Base-by-base conservation (phyloP, 805 yeast genomes). In the Candida fluviatilis region DNA sequence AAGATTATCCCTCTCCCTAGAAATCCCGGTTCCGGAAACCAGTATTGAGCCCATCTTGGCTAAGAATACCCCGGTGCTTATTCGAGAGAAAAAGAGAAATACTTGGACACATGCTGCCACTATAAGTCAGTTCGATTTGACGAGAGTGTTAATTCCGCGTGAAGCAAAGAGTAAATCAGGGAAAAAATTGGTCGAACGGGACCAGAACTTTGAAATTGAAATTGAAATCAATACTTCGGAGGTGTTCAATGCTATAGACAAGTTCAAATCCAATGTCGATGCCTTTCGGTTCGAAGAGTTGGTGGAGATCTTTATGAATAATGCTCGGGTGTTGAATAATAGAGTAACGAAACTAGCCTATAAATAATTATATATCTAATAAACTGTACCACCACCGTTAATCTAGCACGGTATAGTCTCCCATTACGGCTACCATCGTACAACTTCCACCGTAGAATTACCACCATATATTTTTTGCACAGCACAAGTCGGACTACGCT, bases 31-130 rank as follows among this genome's bases (percentile, higher is more conserved):
- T 17, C 72, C 75, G 24, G 79, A 73, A 62, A 60, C 77, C 55
- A 59, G 80, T 64, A 49, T 82, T 55, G 75, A 72, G 62, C 72
- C 67, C 52, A 51, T 61, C 13, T 46, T 76, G 59, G 68, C 69
- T 54, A 64, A 73, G 51, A 66, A 73, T 54, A 64, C 72, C 41
- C 82, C 84, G 5, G 66, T 71, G 17, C 54, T 74, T 41, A 75
- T 76, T 31, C 69, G 96, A 52, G 75, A 76, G 41, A 89, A 89
- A 60, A 80, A 82, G 48, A 71, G 97, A 45, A 70, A 73, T 18
- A 77, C 90, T 41, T 86, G 75, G 61, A 66, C 75, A n/a, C 90
- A 85, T 46, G 69, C 75, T n/a, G 80, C 82, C 6, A 83, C 93
- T 1, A 77, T 79, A 29, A 81, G 90, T 1, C 71, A 80, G 50